phyloP scores from a whole-genome alignment of 306 rosid genomes.

The cucumber (Cucumis sativus) region DNA sequence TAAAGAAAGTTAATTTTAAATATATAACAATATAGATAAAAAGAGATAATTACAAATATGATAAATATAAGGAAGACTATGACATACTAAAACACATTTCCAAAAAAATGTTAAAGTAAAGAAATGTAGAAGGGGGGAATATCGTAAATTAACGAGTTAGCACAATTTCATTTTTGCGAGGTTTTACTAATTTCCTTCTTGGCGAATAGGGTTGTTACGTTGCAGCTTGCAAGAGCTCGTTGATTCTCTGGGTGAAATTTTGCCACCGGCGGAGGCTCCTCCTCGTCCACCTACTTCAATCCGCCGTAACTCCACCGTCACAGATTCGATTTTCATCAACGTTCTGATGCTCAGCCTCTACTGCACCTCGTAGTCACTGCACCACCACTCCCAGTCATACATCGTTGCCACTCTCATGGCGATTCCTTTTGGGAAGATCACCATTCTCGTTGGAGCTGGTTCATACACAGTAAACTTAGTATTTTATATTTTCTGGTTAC shows the following conservation, averaged over 20 bases:
- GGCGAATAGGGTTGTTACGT: slow-evolving; percentile 6
- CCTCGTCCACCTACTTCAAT: not conserved
- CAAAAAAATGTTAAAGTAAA: no score
- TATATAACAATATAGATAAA: no score
- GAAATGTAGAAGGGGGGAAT: not conserved
- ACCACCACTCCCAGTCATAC: not conserved
- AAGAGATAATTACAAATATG: no score
- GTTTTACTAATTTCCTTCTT: not conserved
- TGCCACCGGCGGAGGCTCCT: not conserved
- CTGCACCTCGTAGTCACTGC: slow-evolving; percentile 1
- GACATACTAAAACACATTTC: no score
- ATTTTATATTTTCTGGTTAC: not conserved
- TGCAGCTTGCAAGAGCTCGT: not conserved
- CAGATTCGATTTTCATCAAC: not conserved
- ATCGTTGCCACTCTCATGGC: slow-evolving; percentile 35
- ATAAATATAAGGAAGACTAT: no score
- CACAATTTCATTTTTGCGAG: not conserved
- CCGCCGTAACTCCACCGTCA: not conserved
- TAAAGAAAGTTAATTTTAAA: no score
- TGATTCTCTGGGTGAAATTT: not conserved
- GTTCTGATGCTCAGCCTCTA: slow-evolving; percentile 21
- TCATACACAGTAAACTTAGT: slow-evolving; percentile 12
- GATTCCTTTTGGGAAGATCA: slow-evolving; percentile 61
- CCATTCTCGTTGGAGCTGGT: slow-evolving; percentile 95
- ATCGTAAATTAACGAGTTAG: not conserved